These are phyloP conservation scores for Zymoseptoria tritici DNA, from an alignment of 2,329 filamentous ascomycete species.

Conservation along the genomic window DNA sequence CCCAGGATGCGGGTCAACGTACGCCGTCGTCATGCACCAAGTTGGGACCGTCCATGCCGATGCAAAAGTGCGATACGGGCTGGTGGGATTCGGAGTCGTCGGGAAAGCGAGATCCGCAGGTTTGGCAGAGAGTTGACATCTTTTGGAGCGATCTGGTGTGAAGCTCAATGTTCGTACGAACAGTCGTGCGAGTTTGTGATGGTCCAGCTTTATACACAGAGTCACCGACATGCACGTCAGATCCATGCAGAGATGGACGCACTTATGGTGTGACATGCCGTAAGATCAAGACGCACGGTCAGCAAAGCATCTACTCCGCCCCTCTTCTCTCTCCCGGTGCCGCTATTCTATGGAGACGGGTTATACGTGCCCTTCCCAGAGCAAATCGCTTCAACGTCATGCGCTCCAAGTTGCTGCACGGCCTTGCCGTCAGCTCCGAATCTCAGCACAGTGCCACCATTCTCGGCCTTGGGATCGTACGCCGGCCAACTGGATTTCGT, in stretches of 20 bases:
- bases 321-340: neutral
- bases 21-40: neutral
- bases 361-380: constrained; percentile 1
- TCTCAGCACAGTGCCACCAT: constrained; percentile 12
- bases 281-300: neutral
- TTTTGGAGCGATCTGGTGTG: neutral
- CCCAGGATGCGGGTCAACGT: neutral
- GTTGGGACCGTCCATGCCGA: neutral
- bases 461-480: constrained; percentile 18
- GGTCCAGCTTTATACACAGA: neutral
- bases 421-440: constrained; percentile 17
- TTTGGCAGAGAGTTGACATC: neutral
- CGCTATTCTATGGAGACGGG: neutral
- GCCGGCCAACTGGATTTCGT: constrained; percentile 25
- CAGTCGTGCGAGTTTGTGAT: neutral
- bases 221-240: neutral
- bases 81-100: neutral
- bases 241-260: neutral
- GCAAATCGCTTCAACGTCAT: constrained; percentile 15
- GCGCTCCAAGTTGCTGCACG: constrained; percentile 12
- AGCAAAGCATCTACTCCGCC: neutral
- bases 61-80: neutral
- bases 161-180: too few relatives aligned
- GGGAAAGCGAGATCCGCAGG: neutral
- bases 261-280: neutral